Evolutionary conservation across 2,329 filamentous ascomycete genomes (phyloP), one percentile per base, ranked within the genome.

Genomic region (Lasiodiplodia citricola): DNA sequence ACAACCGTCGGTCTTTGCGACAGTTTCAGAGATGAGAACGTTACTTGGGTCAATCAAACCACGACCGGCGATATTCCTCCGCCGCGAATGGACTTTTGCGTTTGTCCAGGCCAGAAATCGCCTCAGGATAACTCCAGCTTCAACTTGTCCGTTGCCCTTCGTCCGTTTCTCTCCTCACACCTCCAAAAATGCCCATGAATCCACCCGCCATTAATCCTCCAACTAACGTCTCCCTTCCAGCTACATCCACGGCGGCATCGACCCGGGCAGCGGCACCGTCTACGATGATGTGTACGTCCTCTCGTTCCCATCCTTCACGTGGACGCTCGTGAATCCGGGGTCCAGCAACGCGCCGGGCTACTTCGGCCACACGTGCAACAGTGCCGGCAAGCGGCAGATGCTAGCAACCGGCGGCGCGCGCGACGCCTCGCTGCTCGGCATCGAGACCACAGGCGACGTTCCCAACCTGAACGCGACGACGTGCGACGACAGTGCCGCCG

Each of bases 181-280:
- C 82, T 83, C 64, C 77, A 28, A 28, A 28, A 28, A 28, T 28
- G 28, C 28, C 28, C 28, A 28, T 28, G 28, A 28, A 6, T 28
- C 28, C 6, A 28, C 4, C 28, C 28, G 4, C 4, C 28, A 4
- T 8, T 11, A 5, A 28, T 18, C 18, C 23, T n/a, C n/a, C 0
- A 21, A 28, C 58, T 63, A 23, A 63, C 28, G 7, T 13, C 8
- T 16, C 60, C 51, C 31, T 31, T 8, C 2, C 44, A 66, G 63
- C 50, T 79, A 76, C 50, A 51, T 87, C 63, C 86, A 86, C 67
- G 85, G 85, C n/a, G 85, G 85, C 7, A 77, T 76, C 35, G 75
- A 83, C 68, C 76, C 75, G 5, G 79, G 74, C n/a, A 71, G 75
- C 18, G 70, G 74, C 7, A 70, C 71, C 21, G 70, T 71, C 21